These are phyloP conservation scores for Poa annua DNA, from an alignment of 176 grass and related monocot genomes.

Conservation along the genomic window DNA sequence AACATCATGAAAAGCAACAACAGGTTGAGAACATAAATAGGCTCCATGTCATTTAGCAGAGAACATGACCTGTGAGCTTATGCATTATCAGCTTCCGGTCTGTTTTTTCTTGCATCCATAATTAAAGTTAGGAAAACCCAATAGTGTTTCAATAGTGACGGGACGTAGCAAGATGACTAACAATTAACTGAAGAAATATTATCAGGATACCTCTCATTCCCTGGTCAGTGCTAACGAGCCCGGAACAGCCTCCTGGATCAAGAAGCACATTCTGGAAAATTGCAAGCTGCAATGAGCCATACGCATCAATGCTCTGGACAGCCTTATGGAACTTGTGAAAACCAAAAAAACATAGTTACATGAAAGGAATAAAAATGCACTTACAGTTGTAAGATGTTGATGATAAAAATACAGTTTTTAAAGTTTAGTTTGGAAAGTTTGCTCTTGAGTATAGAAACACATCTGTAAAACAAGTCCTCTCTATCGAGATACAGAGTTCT, in stretches of 20 bases:
- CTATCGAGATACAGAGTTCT: conserved; percentile 34
- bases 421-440: conserved; percentile 71
- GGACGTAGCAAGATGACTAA: conserved; percentile 42
- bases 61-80: conserved; percentile 83
- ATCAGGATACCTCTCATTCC: conserved; percentile 84
- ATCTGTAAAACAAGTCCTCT: conserved; percentile 49
- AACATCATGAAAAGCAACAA: conserved; percentile 90
- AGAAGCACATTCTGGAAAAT: conserved; percentile 89
- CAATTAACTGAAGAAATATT: conserved; percentile 90
- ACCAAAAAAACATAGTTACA: neutral
- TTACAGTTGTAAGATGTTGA: conserved; percentile 80
- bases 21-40: conserved; percentile 96
- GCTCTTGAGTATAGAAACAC: conserved; percentile 76
- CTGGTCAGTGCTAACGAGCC: conserved; percentile 64
- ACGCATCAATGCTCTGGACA: conserved; percentile 74
- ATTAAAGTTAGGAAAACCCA: conserved; percentile 22
- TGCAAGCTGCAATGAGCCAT: conserved; percentile 84
- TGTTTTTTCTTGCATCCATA: conserved; percentile 51
- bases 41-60: conserved; percentile 98
- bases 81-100: conserved; percentile 80
- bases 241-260: conserved; percentile 49
- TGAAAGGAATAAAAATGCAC: conserved; percentile 20
- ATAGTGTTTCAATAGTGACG: conserved; percentile 19
- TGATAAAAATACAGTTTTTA: conserved; percentile 88
- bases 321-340: conserved; percentile 58